Base-by-base conservation (phyloP, 495 filamentous ascomycete genomes). In the Xylaria longipes region DNA sequence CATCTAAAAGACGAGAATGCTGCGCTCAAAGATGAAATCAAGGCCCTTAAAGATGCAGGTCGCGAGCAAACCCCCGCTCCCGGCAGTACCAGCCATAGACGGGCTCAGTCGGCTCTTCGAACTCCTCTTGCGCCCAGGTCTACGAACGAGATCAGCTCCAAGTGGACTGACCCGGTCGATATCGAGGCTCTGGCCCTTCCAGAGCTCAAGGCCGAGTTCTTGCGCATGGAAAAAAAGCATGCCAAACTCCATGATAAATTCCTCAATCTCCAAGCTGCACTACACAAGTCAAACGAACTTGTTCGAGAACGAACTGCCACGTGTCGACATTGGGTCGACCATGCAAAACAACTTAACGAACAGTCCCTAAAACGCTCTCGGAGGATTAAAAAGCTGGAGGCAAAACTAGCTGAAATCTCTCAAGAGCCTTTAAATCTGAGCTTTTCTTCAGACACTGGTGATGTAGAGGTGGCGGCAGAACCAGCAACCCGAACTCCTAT, bases 1-100 rank as follows among this genome's bases (percentile, higher is more conserved):
- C 70, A 46, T 3, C 67, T 85, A 37, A 72, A 82, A 37, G 66
- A 78, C 29, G 82, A 85, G 62, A 84, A 84, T 67, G 70, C 43
- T 22, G 22, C 66, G 2, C 73, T 86, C 22, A 77, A 73, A 35
- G 74, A 60, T 50, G 77, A 86, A 29, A 69, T 86, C 7, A 69
- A 68, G 25, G 29, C 45, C 27, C 70, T 76, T 22, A 74, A 58
- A 68, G 25, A 74, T 5, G 58, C 22, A 22, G 56, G 22, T 29
- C 45, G 25, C 33, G 62, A 72, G 43, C 31, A 68, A 15, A 31
- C 48, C 15, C 60, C 29, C 20, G 52, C 27, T 39, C 20, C 37
- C 61, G 41, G 37, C 11, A 27, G 46, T 35, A 29, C 54, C 6
- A 64, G 46, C 41, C n/a, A 57, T 4, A 43, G 12, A 25, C 45